Conservation (phyloP, 768 basidiomycete genomes). For the Xerocomellus dryophilus region DNA sequence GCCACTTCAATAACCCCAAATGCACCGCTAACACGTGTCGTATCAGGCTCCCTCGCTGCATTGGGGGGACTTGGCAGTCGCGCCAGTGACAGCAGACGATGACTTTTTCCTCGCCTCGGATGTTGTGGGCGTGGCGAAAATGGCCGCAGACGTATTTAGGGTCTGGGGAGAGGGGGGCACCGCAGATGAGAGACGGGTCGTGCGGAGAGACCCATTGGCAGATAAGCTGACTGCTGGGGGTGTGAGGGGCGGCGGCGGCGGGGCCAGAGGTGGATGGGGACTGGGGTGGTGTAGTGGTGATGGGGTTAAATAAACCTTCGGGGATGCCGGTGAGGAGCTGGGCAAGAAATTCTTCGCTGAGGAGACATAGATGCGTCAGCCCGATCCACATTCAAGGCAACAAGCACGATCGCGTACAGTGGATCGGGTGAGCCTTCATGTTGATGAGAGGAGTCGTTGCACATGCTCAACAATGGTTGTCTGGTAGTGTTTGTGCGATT, state of each 20-base stretch:
- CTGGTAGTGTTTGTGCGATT: neutral
- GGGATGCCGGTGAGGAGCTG: conserved; percentile 8
- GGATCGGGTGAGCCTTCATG: neutral
- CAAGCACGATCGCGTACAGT: conserved; percentile 5
- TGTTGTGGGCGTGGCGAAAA: conserved; percentile 9
- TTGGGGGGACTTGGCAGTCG: conserved; percentile 9
- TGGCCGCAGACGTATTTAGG: conserved; percentile 5
- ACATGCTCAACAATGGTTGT: conserved; percentile 3
- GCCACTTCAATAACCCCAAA: conserved; percentile 13
- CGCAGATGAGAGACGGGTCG: neutral
- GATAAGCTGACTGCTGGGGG: neutral
- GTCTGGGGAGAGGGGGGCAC: conserved; percentile 1
- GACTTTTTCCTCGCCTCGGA: conserved; percentile 20
- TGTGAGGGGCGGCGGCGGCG: neutral
- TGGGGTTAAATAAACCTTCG: neutral
- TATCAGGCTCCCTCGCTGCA: conserved; percentile 21
- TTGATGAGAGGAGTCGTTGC: neutral
- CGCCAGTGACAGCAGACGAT: conserved; percentile 11
- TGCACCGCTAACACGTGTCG: conserved; percentile 21
- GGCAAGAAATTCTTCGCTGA: conserved; percentile 15
- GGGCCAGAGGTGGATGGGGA: neutral
- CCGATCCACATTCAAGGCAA: neutral
- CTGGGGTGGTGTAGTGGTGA: neutral
- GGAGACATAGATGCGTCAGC: neutral
- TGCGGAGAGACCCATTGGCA: conserved; percentile 13